Conservation (phyloP, 2,329 filamentous ascomycete genomes). For the Annulohypoxylon truncatum region DNA sequence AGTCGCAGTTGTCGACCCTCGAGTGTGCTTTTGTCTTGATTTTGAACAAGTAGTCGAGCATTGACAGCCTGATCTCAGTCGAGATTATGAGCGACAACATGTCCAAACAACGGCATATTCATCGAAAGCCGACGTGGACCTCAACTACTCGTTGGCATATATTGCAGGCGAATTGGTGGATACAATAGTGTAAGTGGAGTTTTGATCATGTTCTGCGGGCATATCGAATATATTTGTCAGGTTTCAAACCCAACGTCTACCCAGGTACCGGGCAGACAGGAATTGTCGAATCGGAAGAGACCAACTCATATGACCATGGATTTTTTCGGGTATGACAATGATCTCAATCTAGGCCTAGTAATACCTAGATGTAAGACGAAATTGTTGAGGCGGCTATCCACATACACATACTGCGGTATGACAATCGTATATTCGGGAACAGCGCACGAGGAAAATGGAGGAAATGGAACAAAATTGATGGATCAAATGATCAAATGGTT, state of each 20-base stretch:
- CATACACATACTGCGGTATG: constrained; percentile 18
- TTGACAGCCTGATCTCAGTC: not conserved
- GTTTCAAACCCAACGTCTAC: constrained; percentile 6
- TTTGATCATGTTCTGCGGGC: constrained; percentile 3
- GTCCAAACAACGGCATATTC: not conserved
- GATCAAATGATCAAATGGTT: not conserved
- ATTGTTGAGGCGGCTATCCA: constrained; percentile 31
- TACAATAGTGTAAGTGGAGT: constrained; percentile 12
- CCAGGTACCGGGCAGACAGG: constrained; percentile 5
- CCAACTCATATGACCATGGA: not conserved
- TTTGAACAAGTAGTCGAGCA: not conserved
- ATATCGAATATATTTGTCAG: not conserved
- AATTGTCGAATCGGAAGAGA: constrained; percentile 30
- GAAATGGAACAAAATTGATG: not conserved
- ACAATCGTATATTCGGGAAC: constrained; percentile 26
- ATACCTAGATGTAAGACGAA: constrained; percentile 22
- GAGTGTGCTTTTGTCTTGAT: not conserved
- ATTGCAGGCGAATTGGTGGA: not conserved
- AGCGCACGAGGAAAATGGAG: constrained; percentile 11
- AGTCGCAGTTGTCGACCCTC: constrained; percentile 16
- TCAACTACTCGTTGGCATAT: not conserved
- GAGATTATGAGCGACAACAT: not conserved
- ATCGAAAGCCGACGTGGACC: not conserved
- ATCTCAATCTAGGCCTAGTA: constrained; percentile 9
- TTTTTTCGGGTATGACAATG: constrained; percentile 28